Percentiles rank a stretch among this genome's conserved stretches.
These are phyloP conservation scores for Leishmania arabica DNA, from an alignment of 208 protist species.

Conservation along the genomic window DNA sequence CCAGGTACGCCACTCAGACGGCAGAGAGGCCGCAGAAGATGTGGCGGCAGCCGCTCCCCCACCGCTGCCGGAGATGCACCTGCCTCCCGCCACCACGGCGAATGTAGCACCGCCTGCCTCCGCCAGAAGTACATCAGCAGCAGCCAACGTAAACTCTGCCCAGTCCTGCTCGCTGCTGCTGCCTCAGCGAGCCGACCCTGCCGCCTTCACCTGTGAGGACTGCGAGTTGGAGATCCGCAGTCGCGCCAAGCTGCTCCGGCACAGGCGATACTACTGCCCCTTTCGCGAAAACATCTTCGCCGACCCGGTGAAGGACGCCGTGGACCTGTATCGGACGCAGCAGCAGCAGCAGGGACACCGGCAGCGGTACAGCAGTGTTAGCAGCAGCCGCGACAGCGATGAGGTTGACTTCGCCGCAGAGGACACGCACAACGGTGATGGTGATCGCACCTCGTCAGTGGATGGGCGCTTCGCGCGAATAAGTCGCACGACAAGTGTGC, in stretches of 20 bases:
- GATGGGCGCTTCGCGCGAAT: neutral
- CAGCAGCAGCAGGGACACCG: constrained; percentile 7
- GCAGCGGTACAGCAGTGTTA: neutral
- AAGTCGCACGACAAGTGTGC: neutral
- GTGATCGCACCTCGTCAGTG: constrained; percentile 2
- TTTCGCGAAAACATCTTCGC: constrained; percentile 77
- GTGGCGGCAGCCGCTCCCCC: neutral
- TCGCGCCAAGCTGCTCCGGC: constrained; percentile 60
- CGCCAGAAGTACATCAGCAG: neutral
- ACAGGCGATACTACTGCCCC: constrained; percentile 75
- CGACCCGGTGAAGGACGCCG: constrained; percentile 39
- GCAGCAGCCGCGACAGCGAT: constrained; percentile 1
- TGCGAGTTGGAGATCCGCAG: constrained; percentile 77
- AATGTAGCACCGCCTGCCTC: neutral
- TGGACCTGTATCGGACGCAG: constrained; percentile 20
- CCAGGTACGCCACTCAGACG: neutral
- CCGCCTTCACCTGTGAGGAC: constrained; percentile 50
- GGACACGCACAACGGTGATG: constrained; percentile 12
- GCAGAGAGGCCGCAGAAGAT: too few species aligned
- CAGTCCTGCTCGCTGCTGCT: neutral
- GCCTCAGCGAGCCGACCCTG: neutral
- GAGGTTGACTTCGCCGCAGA: neutral
- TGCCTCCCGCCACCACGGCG: neutral
- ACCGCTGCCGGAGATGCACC: constrained; percentile 8
- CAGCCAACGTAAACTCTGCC: neutral